Evolutionary conservation across 75 land plant species (phyloP), one percentile per base, ranked within the genome.

Genomic region (Cupressus sempervirens): DNA sequence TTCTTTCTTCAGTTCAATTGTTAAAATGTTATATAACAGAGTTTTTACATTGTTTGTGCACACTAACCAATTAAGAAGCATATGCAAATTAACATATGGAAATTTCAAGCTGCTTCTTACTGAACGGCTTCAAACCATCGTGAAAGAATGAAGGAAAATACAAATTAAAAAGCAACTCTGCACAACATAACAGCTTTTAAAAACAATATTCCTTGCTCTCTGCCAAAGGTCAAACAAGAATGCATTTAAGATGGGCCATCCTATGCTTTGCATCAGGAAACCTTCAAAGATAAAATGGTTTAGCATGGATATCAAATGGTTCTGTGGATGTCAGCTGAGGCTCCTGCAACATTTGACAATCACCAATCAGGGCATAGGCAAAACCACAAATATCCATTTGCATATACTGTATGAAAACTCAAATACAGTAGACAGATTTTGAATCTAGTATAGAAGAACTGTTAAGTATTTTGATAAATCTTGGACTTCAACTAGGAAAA

Each of bases 281-380:
- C 48, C 32, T 10, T 90, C 83, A 92, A n/a, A 93, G 72, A 30
- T 83, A 86, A 80, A 93, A 93, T 67, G 93, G 95, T 84, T 87
- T 91, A 13, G 90, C 10, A 46, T 91, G 87, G 29, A 94, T 92
- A 84, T 94, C 94, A 70, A 94, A 93, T 9, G 82, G 83, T 54
- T 87, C 88, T 81, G 84, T 74, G 20, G 94, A 80, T 40, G 95
- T 91, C 83, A 94, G 74, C 83, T 94, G 95, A 38, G 95, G 95
- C 84, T 94, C 95, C 95, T 94, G 93, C 85, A 86, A 65, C 35
- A 79, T 68, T 75, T 30, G 38, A 70, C 41, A 80, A 41, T 67
- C 73, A 35, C 29, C 43, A 14, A 18, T 38, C 9, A 54, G 23
- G 29, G 2, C 76, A 34, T 70, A 10, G 26, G 83, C 13, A 81